Evolutionary conservation across 1,139 yeast genomes (phyloP).

Genomic region (Pichia sp.): DNA sequence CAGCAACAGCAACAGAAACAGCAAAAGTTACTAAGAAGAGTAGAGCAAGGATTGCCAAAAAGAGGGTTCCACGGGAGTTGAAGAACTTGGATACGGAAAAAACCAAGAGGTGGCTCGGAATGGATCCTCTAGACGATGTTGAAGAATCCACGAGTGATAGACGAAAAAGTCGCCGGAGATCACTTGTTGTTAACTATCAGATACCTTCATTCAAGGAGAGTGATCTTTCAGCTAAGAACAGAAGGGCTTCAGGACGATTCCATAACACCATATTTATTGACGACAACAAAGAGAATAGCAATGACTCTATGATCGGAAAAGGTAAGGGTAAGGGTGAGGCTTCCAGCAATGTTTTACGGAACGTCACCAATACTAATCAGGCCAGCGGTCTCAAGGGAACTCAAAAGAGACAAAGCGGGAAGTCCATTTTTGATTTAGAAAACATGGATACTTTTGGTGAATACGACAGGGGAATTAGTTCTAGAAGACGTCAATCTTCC

Average conservation of each 20-base stretch:
- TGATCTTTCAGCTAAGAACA: constrained; percentile 48
- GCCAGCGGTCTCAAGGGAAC: too few relatives aligned
- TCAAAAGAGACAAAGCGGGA: not conserved
- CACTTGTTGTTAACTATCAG: constrained; percentile 58
- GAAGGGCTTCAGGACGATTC: constrained; percentile 56
- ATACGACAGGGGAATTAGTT: not conserved
- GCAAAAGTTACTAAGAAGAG: not conserved
- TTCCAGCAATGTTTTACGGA: constrained; percentile 1
- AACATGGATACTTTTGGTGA: constrained; percentile 7
- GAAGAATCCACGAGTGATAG: constrained; percentile 10
- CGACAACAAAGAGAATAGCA: constrained; percentile 17
- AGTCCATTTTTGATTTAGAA: constrained; percentile 11
- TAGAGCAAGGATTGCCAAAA: too few relatives aligned
- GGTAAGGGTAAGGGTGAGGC: too few relatives aligned
- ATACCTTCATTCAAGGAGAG: constrained; percentile 64
- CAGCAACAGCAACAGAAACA: too few relatives aligned
- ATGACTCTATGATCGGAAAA: too few relatives aligned
- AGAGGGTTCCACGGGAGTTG: constrained; percentile 31
- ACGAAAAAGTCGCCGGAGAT: constrained; percentile 32
- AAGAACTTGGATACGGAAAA: constrained; percentile 17
- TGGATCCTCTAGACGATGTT: constrained; percentile 10
- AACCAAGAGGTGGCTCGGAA: constrained; percentile 16
- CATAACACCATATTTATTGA: constrained; percentile 9
- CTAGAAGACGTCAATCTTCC: not conserved
- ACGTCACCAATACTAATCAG: constrained; percentile 6